Conservation (phyloP, 2,329 filamentous ascomycete species). For the Diaporthe helianthi region DNA sequence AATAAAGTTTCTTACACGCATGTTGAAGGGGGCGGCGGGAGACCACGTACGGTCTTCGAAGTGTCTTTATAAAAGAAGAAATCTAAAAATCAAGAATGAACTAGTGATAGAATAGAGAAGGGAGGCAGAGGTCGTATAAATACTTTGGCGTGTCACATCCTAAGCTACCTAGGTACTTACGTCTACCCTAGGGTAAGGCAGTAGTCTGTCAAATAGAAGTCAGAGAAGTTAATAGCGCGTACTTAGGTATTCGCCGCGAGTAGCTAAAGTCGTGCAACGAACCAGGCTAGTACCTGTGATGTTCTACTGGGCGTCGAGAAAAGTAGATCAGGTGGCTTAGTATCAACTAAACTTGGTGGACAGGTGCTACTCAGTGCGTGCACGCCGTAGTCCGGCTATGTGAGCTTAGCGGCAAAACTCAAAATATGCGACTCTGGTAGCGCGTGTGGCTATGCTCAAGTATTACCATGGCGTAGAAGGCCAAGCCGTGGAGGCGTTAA, state of each 20-base stretch:
- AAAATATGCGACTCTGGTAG: too few relatives aligned
- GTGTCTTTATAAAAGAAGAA: not conserved
- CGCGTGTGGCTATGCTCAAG: too few relatives aligned
- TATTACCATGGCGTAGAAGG: too few relatives aligned
- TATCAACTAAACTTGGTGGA: not conserved
- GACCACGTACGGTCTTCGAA: not conserved
- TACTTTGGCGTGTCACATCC: not conserved
- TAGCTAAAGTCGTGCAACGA: not conserved
- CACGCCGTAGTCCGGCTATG: not conserved
- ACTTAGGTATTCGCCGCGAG: not conserved
- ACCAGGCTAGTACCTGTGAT: too few relatives aligned
- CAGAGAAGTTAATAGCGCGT: not conserved
- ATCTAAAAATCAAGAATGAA: not conserved
- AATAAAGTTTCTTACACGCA: not conserved
- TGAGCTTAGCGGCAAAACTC: not conserved
- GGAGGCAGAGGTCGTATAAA: not conserved
- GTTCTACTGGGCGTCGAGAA: not conserved
- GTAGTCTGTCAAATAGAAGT: not conserved
- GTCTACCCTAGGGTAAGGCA: not conserved
- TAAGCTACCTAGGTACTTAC: too few relatives aligned
- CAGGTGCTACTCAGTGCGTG: too few relatives aligned
- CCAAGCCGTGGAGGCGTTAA: too few relatives aligned
- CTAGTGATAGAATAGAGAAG: not conserved
- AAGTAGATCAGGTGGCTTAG: not conserved
- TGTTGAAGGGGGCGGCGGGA: not conserved